phyloP scores from a whole-genome alignment of 306 rosid genomes.

The Notholithocarpus densiflorus region DNA sequence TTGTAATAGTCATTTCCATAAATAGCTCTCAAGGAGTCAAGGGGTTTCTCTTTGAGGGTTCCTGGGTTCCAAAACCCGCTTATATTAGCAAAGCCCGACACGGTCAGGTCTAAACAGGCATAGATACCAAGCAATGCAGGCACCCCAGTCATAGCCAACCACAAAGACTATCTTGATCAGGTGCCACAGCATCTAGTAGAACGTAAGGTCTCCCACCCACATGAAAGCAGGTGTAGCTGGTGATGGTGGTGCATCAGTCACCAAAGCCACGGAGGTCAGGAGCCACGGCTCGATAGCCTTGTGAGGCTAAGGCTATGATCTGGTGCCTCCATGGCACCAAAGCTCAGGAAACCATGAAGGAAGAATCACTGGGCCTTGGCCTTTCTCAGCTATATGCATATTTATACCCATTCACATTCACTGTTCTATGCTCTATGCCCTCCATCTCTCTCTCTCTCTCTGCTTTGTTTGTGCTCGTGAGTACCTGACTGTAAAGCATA shows the following conservation, averaged over 20 bases:
- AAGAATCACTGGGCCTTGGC: slow-evolving; percentile 67
- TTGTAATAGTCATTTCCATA: slow-evolving; percentile 67
- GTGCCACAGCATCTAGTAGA: slow-evolving; percentile 45
- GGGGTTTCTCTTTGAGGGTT: slow-evolving; percentile 50
- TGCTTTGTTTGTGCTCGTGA: too few relatives aligned
- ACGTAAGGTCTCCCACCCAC: slow-evolving; percentile 65
- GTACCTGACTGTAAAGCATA: too few relatives aligned
- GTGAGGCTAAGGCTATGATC: slow-evolving; percentile 52
- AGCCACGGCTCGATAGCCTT: slow-evolving; percentile 65
- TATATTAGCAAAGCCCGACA: slow-evolving; percentile 54
- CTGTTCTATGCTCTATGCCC: slow-evolving; percentile 41
- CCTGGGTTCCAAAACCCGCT: slow-evolving; percentile 53
- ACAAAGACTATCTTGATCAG: slow-evolving; percentile 59
- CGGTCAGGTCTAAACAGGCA: slow-evolving; percentile 64
- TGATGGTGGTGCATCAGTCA: slow-evolving; percentile 46
- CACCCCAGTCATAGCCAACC: slow-evolving; percentile 95
- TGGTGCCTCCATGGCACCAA: slow-evolving; percentile 91
- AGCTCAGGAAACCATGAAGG: slow-evolving; percentile 80
- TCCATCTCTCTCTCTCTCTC: slow-evolving; percentile 30
- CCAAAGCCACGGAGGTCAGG: slow-evolving; percentile 86
- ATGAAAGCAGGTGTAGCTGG: slow-evolving; percentile 53
- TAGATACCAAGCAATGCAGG: slow-evolving; percentile 56
- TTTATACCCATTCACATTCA: slow-evolving; percentile 70
- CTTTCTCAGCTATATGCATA: slow-evolving; percentile 75
- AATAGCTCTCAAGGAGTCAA: slow-evolving; percentile 34